Conservation (phyloP, 83 land plant species). For the Picea mariana region DNA sequence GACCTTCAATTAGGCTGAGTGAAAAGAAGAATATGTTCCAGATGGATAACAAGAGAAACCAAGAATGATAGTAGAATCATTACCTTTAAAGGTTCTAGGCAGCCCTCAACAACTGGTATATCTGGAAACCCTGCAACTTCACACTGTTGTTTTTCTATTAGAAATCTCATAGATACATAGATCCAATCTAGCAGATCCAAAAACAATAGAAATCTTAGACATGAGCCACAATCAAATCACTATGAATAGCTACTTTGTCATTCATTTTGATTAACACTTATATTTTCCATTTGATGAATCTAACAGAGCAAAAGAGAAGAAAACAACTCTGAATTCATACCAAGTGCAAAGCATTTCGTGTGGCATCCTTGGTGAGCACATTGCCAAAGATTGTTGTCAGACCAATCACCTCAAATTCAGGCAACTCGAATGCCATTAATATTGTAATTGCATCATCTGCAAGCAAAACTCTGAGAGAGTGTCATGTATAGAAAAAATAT, state of each 20-base stretch:
- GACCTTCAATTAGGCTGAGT: neutral
- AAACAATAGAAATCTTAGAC: neutral
- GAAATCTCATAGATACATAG: constrained; percentile 22
- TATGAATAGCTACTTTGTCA: neutral
- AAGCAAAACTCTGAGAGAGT: neutral
- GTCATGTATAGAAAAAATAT: neutral
- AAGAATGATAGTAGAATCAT: neutral
- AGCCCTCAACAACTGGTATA: constrained; percentile 93
- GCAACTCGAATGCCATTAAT: constrained; percentile 90
- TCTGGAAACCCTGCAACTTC: constrained; percentile 83
- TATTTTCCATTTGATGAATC: neutral
- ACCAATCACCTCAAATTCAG: constrained; percentile 86
- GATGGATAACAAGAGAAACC: constrained; percentile 2
- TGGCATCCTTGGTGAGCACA: constrained; percentile 64
- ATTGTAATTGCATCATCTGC: constrained; percentile 97
- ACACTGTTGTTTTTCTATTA: constrained; percentile 63
- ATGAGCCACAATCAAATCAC: neutral
- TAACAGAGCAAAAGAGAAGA: neutral
- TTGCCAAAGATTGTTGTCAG: constrained; percentile 95
- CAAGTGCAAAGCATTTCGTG: constrained; percentile 87
- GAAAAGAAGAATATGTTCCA: neutral
- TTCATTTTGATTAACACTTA: neutral
- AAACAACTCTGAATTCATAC: constrained; percentile 34
- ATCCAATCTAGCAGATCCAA: constrained; percentile 17
- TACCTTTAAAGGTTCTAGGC: constrained; percentile 82